These are phyloP conservation scores for Penicillium taxi DNA, from an alignment of 495 filamentous ascomycete genomes.

Conservation along the genomic window DNA sequence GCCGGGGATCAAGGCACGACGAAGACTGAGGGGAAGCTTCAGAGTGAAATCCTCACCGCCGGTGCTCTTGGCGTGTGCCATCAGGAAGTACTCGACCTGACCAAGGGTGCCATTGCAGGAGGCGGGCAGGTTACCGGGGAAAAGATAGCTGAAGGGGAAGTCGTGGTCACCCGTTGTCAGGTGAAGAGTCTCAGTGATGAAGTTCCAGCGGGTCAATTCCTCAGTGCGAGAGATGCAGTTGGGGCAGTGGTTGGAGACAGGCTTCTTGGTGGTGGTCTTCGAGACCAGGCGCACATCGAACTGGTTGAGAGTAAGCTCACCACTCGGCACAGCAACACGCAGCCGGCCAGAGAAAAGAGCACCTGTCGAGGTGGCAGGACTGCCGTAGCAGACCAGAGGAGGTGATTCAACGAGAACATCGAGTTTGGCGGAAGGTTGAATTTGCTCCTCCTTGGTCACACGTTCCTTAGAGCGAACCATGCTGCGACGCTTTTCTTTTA, in stretches of 20 bases:
- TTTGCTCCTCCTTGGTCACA: conserved; percentile 17
- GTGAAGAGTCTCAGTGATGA: conserved; percentile 59
- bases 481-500: conserved; percentile 38
- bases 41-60: conserved; percentile 57
- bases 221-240: conserved; percentile 63
- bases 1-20: conserved; percentile 69
- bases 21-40: conserved; percentile 56
- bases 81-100: conserved; percentile 69
- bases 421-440: conserved; percentile 47
- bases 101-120: conserved; percentile 66
- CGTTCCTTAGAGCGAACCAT: conserved; percentile 38
- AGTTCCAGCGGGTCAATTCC: conserved; percentile 68
- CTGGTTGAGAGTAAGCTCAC: conserved; percentile 52
- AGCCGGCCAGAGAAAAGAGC: conserved; percentile 84
- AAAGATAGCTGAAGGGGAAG: conserved; percentile 86
- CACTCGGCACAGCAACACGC: conserved; percentile 58
- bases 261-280: conserved; percentile 64
- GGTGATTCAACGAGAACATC: conserved; percentile 82
- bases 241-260: conserved; percentile 66
- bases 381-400: conserved; percentile 76
- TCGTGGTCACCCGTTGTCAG: conserved; percentile 60
- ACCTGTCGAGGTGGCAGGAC: conserved; percentile 66
- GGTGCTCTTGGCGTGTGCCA: conserved; percentile 56
- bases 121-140: conserved; percentile 81
- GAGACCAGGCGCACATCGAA: conserved; percentile 63